Conservation (phyloP, 768 basidiomycete genomes). For the Amanita subjunquillea region DNA sequence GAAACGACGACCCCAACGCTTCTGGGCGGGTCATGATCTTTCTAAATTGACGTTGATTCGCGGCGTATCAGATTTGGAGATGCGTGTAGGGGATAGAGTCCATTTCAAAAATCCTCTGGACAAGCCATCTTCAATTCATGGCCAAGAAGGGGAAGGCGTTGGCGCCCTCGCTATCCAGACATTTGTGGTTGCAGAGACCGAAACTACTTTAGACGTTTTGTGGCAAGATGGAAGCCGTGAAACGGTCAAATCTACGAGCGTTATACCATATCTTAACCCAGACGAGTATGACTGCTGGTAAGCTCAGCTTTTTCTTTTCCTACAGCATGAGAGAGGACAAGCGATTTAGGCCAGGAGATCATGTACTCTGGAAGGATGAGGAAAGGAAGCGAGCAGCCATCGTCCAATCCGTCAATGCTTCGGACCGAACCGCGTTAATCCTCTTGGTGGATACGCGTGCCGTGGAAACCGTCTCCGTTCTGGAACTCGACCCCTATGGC, state of each 20-base stretch:
- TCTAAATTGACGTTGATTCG: slow-evolving; percentile 53
- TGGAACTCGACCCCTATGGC: slow-evolving; percentile 87
- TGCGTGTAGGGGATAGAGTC: slow-evolving; percentile 69
- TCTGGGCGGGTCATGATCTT: slow-evolving; percentile 65
- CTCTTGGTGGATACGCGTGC: slow-evolving; percentile 42
- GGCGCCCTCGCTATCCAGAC: slow-evolving; percentile 43
- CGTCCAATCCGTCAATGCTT: slow-evolving; percentile 68
- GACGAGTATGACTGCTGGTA: slow-evolving; percentile 92
- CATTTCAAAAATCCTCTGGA: slow-evolving; percentile 38
- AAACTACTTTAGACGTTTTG: slow-evolving; percentile 58
- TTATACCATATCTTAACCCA: slow-evolving; percentile 78
- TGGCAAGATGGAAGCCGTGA: slow-evolving; percentile 85
- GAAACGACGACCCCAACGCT: slow-evolving; percentile 57
- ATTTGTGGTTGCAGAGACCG: slow-evolving; percentile 59
- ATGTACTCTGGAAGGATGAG: slow-evolving; percentile 78
- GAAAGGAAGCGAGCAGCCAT: slow-evolving; percentile 56
- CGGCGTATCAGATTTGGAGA: slow-evolving; percentile 46
- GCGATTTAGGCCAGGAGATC: slow-evolving; percentile 74
- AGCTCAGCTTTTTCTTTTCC: slow-evolving; percentile 14
- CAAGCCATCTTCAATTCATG: slow-evolving; percentile 52
- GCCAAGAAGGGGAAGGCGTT: slow-evolving; percentile 32
- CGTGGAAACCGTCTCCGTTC: slow-evolving; percentile 62
- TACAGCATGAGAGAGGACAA: slow-evolving; percentile 6
- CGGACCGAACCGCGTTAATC: slow-evolving; percentile 61
- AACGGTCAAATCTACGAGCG: slow-evolving; percentile 43